These are phyloP conservation scores for Fonsecaea multimorphosa DNA, from an alignment of 2,329 filamentous ascomycete genomes.

Conservation along the genomic window DNA sequence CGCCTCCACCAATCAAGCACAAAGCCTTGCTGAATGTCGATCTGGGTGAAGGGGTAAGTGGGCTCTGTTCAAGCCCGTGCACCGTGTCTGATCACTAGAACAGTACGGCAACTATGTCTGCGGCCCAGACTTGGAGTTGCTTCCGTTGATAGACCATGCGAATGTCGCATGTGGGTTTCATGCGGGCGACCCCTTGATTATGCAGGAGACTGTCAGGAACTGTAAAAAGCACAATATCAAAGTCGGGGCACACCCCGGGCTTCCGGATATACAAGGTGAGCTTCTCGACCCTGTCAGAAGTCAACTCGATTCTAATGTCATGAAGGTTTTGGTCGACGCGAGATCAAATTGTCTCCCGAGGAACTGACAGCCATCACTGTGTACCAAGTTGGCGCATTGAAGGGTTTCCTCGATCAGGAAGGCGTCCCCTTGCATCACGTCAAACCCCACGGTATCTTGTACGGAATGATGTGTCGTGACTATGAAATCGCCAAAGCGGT, in stretches of 20 bases:
- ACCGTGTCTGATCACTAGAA: conserved; percentile 18
- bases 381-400: conserved; percentile 69
- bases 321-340: conserved; percentile 67
- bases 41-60: conserved; percentile 52
- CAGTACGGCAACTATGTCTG: conserved; percentile 54
- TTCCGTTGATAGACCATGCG: conserved; percentile 66
- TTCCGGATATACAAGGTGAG: conserved; percentile 57
- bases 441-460: conserved; percentile 67
- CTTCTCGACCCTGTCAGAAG: not conserved
- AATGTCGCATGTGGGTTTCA: conserved; percentile 69
- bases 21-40: conserved; percentile 59
- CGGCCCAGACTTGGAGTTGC: conserved; percentile 66
- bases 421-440: conserved; percentile 64
- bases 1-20: conserved; percentile 53
- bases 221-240: conserved; percentile 64
- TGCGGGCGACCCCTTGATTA: conserved; percentile 68
- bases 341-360: conserved; percentile 64
- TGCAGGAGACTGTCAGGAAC: conserved; percentile 64
- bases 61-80: not conserved
- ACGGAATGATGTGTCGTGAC: conserved; percentile 63
- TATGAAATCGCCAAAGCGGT: conserved; percentile 60
- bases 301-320: not conserved
- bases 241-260: conserved; percentile 67
- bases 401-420: conserved; percentile 65
- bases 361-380: conserved; percentile 64